Conservation (phyloP, 768 basidiomycete species). For the Jaapia argillacea region DNA sequence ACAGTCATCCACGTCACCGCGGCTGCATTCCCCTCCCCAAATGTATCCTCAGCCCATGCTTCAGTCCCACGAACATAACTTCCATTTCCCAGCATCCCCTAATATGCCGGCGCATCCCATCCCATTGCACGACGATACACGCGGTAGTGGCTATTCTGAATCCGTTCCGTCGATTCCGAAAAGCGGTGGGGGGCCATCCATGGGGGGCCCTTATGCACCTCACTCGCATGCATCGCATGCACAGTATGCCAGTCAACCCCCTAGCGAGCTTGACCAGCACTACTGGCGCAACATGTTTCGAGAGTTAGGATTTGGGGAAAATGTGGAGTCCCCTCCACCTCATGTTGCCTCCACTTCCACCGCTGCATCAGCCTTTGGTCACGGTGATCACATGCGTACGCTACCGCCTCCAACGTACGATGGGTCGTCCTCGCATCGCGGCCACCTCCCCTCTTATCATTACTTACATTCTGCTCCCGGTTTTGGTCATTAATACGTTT, state of each 20-base stretch:
- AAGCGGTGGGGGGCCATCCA: background rate
- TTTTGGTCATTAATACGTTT: too few relatives aligned
- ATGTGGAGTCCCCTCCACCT: constrained; percentile 20
- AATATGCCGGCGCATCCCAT: constrained; percentile 12
- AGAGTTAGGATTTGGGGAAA: constrained; percentile 57
- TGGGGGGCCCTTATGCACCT: background rate
- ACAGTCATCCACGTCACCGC: too few relatives aligned
- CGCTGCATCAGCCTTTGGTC: too few relatives aligned
- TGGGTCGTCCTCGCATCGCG: too few relatives aligned
- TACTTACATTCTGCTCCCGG: too few relatives aligned
- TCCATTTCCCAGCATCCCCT: constrained; percentile 29
- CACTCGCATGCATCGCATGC: constrained; percentile 21
- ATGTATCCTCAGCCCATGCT: constrained; percentile 26
- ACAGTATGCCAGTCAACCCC: background rate
- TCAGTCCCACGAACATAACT: constrained; percentile 24
- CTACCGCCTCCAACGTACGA: too few relatives aligned
- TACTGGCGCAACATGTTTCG: constrained; percentile 73
- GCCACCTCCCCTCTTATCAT: too few relatives aligned
- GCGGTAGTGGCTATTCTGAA: too few relatives aligned
- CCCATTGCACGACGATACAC: constrained; percentile 4
- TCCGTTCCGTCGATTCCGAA: too few relatives aligned
- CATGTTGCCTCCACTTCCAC: too few relatives aligned
- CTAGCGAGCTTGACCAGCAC: constrained; percentile 45
- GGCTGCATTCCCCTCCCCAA: constrained; percentile 16
- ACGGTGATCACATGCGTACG: too few relatives aligned